phyloP scores from a whole-genome alignment of 2,329 filamentous ascomycete species.

The Trichoderma breve region DNA sequence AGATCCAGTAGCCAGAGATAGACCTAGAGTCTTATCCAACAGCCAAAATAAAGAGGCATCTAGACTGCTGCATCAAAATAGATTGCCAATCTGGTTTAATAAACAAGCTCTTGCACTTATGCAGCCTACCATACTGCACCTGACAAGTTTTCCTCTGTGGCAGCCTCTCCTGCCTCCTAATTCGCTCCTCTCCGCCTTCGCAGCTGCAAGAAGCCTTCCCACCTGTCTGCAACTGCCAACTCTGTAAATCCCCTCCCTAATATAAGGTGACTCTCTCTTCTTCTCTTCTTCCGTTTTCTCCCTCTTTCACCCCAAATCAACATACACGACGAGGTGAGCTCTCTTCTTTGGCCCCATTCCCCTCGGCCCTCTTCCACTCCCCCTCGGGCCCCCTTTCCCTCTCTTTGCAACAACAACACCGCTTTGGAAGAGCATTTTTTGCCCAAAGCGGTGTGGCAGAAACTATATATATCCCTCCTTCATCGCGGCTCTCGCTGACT shows the following conservation, averaged over 20 bases:
- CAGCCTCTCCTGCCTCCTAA: neutral
- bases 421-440: neutral
- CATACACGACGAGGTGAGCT: neutral
- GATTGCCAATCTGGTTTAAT: neutral
- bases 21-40: neutral
- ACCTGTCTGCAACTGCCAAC: neutral
- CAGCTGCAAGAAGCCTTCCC: conserved; percentile 13
- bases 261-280: neutral
- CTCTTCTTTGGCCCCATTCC: neutral
- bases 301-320: neutral
- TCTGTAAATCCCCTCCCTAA: neutral
- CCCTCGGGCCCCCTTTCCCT: neutral
- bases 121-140: neutral
- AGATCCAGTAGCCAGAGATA: neutral
- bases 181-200: neutral
- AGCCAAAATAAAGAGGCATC: neutral
- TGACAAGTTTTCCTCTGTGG: neutral
- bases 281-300: neutral
- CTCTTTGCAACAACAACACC: neutral
- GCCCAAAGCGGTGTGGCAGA: neutral
- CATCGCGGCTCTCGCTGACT: neutral
- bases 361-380: neutral
- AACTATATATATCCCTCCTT: neutral
- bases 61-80: neutral
- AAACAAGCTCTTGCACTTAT: neutral